Base-by-base conservation (phyloP, 805 yeast species). In the Candida silvatica region DNA sequence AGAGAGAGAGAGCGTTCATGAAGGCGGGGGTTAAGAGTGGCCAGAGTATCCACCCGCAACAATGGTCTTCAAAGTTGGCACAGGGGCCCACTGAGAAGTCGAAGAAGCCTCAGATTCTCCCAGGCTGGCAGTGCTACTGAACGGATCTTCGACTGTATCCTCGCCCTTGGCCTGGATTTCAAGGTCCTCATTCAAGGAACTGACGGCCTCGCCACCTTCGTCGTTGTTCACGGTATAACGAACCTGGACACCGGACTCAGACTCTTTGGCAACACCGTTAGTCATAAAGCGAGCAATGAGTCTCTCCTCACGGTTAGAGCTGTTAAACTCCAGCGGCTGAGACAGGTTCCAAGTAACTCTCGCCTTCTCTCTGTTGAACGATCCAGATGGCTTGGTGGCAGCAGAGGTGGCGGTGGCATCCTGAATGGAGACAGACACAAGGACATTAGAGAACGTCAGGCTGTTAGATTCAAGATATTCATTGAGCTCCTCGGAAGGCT, bases 351-450 rank as follows among this genome's bases (percentile, higher is more conserved):
- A 88, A 1, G 92, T 80, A 38, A 92, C 79, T 58, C 97, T 74
- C 46, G 76, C 80, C 51, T 76, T 78, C 35, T 87, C 97, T 50
- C 75, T 80, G 58, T 80, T 85, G 66, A 87, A 90, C 1, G 94
- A 74, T 38, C 97, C 97, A 37, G 82, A 78, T 4, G 98, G 98
- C 54, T 83, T 85, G 3, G 95, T 81, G 41, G 87, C 77, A 1
- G 96, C 97, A 16, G 79, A 67, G 2, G 77, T 62, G 3, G 80
- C 69, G 14, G 74, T 69, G 8, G 82, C 79, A 25, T 79, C 81
- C 14, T 67, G 62, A 35, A 80, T 63, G 3, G 81, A 69, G 4
- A 77, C 84, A 6, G 80, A 67, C 5, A 82, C 66, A 26, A 71
- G 64, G 35, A 81, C 58, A 45, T 80, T 76, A n/a, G 77, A 63